Conservation (phyloP, 2,329 filamentous ascomycete species). For the Aspergillus vadensis region DNA sequence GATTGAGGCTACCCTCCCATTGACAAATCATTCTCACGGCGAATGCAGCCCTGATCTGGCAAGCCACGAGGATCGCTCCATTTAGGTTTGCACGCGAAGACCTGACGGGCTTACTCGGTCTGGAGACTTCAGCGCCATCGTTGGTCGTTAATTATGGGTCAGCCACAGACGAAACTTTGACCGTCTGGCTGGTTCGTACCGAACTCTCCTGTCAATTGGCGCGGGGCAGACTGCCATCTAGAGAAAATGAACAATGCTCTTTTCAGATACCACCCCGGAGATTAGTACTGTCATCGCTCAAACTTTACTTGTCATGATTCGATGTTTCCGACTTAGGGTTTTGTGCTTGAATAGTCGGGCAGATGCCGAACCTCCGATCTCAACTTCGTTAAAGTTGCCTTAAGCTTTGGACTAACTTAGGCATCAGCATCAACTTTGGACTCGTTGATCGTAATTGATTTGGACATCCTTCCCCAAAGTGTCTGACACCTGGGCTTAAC, state of each 20-base stretch:
- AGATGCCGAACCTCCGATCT: constrained; percentile 4
- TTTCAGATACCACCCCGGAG: constrained; percentile 19
- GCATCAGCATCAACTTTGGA: not conserved
- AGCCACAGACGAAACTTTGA: not conserved
- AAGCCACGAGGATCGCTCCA: constrained; percentile 17
- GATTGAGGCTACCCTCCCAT: constrained; percentile 1
- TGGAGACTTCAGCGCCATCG: not conserved
- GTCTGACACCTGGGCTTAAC: not conserved
- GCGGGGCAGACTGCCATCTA: constrained; percentile 12
- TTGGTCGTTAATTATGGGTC: not conserved
- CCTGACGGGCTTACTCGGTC: constrained; percentile 15
- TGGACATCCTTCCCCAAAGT: not conserved
- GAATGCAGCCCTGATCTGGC: constrained; percentile 8
- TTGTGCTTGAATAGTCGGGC: not conserved
- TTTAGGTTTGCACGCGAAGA: constrained; percentile 11
- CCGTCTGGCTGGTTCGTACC: constrained; percentile 16
- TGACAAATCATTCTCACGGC: constrained; percentile 16
- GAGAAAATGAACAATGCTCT: constrained; percentile 17
- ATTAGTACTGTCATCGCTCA: constrained; percentile 7
- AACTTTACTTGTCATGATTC: constrained; percentile 7
- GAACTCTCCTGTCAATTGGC: constrained; percentile 9
- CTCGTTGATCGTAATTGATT: not conserved
- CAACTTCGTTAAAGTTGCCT: not conserved
- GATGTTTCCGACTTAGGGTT: not conserved
- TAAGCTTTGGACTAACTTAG: not conserved